Conservation (phyloP, 768 basidiomycete genomes). For the Kwoniella dejecticola region DNA sequence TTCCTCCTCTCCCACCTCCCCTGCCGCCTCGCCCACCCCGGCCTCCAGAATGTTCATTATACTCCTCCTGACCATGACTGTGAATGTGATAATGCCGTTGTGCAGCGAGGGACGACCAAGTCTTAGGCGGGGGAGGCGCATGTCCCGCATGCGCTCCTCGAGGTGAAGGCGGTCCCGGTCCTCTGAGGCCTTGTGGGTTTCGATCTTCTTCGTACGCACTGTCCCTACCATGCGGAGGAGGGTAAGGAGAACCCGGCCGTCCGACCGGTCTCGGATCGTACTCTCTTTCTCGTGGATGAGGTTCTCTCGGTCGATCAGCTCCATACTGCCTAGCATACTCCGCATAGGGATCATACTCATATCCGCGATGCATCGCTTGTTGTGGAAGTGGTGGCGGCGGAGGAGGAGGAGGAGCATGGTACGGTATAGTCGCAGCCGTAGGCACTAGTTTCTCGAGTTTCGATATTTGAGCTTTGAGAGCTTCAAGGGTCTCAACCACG, state of each 20-base stretch:
- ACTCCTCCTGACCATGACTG: not conserved
- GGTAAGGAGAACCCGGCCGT: too few relatives aligned
- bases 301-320: not conserved
- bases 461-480: constrained; percentile 24
- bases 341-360: not conserved
- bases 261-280: not conserved
- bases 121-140: not conserved
- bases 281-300: constrained; percentile 3
- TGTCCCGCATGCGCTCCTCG: not conserved
- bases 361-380: not conserved
- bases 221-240: too few relatives aligned
- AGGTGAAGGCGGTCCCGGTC: not conserved
- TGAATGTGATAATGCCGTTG: constrained; percentile 1
- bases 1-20: not conserved
- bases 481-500: constrained; percentile 21
- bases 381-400: constrained; percentile 2
- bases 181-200: too few relatives aligned
- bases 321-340: not conserved
- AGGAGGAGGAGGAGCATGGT: not conserved
- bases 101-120: not conserved
- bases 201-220: too few relatives aligned
- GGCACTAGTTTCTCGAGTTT: constrained; percentile 22
- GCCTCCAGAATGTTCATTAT: not conserved
- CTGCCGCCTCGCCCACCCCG: not conserved
- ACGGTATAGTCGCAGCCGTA: not conserved